Conservation (phyloP, 352 stramenopile species). For the Globisporangium irregulare region DNA sequence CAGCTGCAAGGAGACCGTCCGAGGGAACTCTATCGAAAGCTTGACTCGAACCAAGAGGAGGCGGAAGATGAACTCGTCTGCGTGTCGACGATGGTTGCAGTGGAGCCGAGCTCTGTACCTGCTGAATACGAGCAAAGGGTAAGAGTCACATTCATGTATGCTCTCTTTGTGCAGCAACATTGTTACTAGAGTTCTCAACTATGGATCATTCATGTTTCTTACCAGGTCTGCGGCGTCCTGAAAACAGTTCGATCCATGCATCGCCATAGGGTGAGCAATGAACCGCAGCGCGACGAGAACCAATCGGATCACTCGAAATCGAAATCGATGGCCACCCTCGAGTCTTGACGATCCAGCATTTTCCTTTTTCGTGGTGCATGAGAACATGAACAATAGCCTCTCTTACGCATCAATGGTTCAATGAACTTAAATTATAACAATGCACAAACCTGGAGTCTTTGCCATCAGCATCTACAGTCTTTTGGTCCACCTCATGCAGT, state of each 20-base stretch:
- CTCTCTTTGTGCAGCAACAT: too few species aligned
- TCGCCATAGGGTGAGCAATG: slow-evolving; percentile 23
- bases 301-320: slow-evolving; percentile 14
- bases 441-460: neutral
- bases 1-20: slow-evolving; percentile 24
- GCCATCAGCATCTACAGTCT: neutral
- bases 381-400: neutral
- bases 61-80: slow-evolving; percentile 59
- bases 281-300: slow-evolving; percentile 16
- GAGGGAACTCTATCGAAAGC: neutral
- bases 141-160: neutral
- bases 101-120: slow-evolving; percentile 17
- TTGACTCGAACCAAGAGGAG: slow-evolving; percentile 34
- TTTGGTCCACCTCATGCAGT: neutral
- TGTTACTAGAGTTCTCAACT: neutral
- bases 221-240: slow-evolving; percentile 33
- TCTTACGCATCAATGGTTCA: neutral
- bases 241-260: slow-evolving; percentile 43
- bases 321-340: neutral
- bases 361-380: neutral
- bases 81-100: slow-evolving; percentile 66
- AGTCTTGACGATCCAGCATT: neutral
- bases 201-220: neutral
- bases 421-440: slow-evolving; percentile 17
- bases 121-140: slow-evolving; percentile 33